phyloP scores from a whole-genome alignment of 2,329 filamentous ascomycete species.

The Colletotrichum salicis region DNA sequence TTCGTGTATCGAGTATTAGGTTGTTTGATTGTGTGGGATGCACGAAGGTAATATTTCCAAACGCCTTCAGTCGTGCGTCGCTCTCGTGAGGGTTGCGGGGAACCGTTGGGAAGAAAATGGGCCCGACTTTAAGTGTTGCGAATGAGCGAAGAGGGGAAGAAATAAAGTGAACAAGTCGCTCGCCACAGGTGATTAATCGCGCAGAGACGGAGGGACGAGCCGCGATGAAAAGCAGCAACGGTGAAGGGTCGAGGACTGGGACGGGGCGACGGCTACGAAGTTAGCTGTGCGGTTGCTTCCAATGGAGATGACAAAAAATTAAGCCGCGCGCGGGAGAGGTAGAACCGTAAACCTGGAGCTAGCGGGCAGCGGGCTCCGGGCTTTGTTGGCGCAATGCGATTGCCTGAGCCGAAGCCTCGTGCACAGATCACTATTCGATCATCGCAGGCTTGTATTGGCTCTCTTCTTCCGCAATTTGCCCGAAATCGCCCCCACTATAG shows the following conservation, averaged over 20 bases:
- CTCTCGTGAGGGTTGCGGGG: constrained; percentile 14
- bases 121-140: constrained; percentile 9
- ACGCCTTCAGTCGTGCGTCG: constrained; percentile 11
- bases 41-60: constrained; percentile 15
- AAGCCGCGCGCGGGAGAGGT: constrained; percentile 31
- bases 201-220: neutral
- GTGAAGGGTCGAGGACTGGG: constrained; percentile 21
- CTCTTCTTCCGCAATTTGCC: constrained; percentile 28
- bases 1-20: constrained; percentile 11
- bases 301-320: constrained; percentile 33
- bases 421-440: constrained; percentile 13
- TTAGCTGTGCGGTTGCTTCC: constrained; percentile 27
- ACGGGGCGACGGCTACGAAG: constrained; percentile 17
- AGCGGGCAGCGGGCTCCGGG: constrained; percentile 29
- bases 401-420: constrained; percentile 30
- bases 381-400: constrained; percentile 34
- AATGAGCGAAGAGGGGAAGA: neutral
- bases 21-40: constrained; percentile 15
- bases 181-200: neutral
- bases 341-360: constrained; percentile 30
- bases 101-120: constrained; percentile 2
- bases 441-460: neutral
- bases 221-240: constrained; percentile 11
- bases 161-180: constrained; percentile 2
- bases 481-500: constrained; percentile 22